Base-by-base conservation (phyloP, 768 basidiomycete genomes). In the Tephrocybe sp. region DNA sequence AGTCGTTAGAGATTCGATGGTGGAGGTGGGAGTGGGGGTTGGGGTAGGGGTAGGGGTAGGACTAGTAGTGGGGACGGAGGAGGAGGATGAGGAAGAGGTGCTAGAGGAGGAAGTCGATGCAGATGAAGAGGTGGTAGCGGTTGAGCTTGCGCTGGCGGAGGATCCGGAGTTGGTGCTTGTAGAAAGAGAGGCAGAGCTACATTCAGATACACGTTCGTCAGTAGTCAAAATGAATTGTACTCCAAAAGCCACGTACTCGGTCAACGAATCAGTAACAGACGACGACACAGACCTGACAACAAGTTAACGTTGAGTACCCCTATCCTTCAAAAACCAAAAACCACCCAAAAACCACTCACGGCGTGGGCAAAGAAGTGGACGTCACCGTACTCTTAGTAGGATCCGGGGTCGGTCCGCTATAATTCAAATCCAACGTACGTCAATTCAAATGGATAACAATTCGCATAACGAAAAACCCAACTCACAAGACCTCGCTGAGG, bases 1-100 rank as follows among this genome's bases (percentile, higher is more conserved):
- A 3, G 69, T 63, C 5, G 64, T 51, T n/a, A n/a, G n/a, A n/a
- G n/a, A n/a, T 42, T 53, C 60, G 28, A 49, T 60, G 18, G 56
- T 41, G 19, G 44, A 57, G 22, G 55, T 13, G 54, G 61, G 44
- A 19, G 60, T 35, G 0, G 57, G 32, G 13, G 57, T 28, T 3
- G 63, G 41, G 4, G 60, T 42, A 16, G 54, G 41, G 5, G 54
- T 41, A 31, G 58, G 28, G 42, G 56, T 37, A 15, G 57, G 36
- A 15, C 44, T 51, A 2, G 54, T 47, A 2, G 61, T 35, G 12
- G 53, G 58, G n/a, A 54, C 42, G 24, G 42, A 43, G 47, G 55
- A 45, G 49, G 55, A 39, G 44, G 51, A 2, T n/a, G 18, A 44
- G 15, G 57, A 34, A 28, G 41, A 34, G 5, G 18, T 37, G 18